Evolutionary conservation across 805 yeast species (phyloP), one percentile per base, ranked within the genome.

Genomic region (Wickerhamomyces sydowiorum): DNA sequence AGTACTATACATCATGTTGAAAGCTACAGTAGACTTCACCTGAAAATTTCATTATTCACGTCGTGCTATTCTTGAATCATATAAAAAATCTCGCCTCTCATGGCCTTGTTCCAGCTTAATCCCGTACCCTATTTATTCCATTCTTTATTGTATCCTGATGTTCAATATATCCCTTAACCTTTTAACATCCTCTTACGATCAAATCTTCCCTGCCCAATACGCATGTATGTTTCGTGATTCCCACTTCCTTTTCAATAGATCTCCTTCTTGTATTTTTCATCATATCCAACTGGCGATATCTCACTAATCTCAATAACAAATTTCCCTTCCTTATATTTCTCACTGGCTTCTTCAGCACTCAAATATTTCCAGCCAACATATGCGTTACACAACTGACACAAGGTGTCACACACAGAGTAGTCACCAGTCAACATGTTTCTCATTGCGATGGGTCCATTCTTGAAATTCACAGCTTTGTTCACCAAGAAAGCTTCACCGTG

Each of bases 321-420:
- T 48, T 72, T 70, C 8, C 83, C 82, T 51, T 77, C 85, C 55
- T 82, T 82, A 56, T 75, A 79, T 44, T 67, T 63, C 60, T 79
- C 81, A 15, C 64, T 57, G 18, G 52, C 51, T 23, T 62, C 58
- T 25, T 66, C 69, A 36, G 82, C 72, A 49, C 65, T 65, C 31
- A 79, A 54, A 51, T 82, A 82, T 45, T 71, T 73, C 88, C 88
- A 82, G 3, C 87, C 88, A 15, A 82, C 62, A 40, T 72, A 60
- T 5, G 60, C 56, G 38, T 64, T 62, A 53, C 88, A 82, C 47
- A 72, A 74, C 36, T 69, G 73, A 52, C 88, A 82, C 29, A 53
- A 52, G 24, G 80, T 68, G 50, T 78, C 82, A 45, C 78, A 71
- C 3, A 82, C 83, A 0, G 65, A 52, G 50, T 78, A 82, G 20